phyloP scores from a whole-genome alignment of 345 rosid species.

The Populus tremula region DNA sequence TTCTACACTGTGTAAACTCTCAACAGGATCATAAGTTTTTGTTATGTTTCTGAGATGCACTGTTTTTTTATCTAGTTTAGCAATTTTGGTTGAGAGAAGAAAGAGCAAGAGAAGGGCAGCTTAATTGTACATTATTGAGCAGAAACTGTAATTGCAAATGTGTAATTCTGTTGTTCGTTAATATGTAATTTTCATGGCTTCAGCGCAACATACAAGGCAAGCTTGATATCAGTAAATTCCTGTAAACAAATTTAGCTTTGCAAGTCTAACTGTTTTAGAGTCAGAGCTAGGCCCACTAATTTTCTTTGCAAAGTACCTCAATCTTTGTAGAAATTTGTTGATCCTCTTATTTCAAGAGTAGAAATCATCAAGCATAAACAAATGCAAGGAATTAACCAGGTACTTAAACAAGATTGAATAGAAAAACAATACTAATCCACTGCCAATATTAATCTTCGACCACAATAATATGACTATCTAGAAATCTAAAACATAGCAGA shows the following conservation, averaged over 20 bases:
- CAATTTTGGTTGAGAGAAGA: neutral
- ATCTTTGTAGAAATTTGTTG: neutral
- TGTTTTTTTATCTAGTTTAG: neutral
- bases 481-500: neutral
- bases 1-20: constrained; percentile 18
- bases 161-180: neutral
- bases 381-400: neutral
- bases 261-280: neutral
- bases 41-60: constrained; percentile 2
- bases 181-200: too few species aligned
- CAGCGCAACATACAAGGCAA: too few species aligned
- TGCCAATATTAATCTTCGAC: neutral
- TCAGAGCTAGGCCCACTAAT: neutral
- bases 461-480: neutral
- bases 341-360: neutral
- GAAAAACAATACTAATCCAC: neutral
- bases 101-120: neutral
- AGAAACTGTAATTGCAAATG: neutral
- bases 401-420: neutral
- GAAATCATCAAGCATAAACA: neutral
- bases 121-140: neutral
- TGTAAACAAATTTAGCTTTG: too few species aligned
- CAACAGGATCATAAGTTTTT: neutral
- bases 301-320: neutral
- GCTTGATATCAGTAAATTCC: too few species aligned